Percentiles rank a stretch among this genome's conserved stretches.
Evolutionary conservation across 352 stramenopile species (phyloP).

Genomic region (Globisporangium nunn): DNA sequence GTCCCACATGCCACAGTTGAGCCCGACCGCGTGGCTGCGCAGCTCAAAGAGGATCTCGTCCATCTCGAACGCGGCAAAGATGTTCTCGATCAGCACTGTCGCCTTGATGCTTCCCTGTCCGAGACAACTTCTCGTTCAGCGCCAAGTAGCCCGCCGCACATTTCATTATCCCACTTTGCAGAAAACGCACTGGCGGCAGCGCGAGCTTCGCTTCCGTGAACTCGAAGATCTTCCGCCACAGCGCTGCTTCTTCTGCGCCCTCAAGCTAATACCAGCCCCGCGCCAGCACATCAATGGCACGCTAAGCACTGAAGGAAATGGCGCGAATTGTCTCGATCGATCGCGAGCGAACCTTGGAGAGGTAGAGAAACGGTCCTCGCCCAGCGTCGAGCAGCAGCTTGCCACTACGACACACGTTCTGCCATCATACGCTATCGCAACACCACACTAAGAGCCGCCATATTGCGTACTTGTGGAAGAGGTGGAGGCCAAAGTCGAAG

Average conservation of each 20-base stretch:
- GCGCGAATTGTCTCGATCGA: background rate
- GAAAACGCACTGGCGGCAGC: slow-evolving; percentile 54
- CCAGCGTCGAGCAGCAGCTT: slow-evolving; percentile 66
- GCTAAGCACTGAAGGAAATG: background rate
- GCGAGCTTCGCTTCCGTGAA: slow-evolving; percentile 84
- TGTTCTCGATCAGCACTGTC: slow-evolving; percentile 95
- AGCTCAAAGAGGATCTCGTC: slow-evolving; percentile 95
- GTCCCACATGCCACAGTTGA: slow-evolving; percentile 98
- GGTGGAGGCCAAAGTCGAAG: slow-evolving; percentile 94
- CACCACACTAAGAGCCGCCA: background rate
- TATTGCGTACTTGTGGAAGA: slow-evolving; percentile 89
- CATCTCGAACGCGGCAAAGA: slow-evolving; percentile 96
- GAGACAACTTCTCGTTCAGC: background rate
- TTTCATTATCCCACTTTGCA: background rate
- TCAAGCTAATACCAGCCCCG: slow-evolving; percentile 53
- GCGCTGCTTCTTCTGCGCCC: slow-evolving; percentile 87
- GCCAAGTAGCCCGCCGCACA: background rate
- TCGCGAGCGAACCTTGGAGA: slow-evolving; percentile 70
- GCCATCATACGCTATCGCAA: background rate
- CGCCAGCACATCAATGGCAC: background rate
- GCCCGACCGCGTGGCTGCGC: slow-evolving; percentile 88
- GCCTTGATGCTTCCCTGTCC: slow-evolving; percentile 70
- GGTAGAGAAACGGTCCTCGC: slow-evolving; percentile 90
- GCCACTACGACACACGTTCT: slow-evolving; percentile 22
- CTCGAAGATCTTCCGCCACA: slow-evolving; percentile 95